Evolutionary conservation across 2,329 filamentous ascomycete species (phyloP), one percentile per base, ranked within the genome.

Genomic region (Fusarium sp.): DNA sequence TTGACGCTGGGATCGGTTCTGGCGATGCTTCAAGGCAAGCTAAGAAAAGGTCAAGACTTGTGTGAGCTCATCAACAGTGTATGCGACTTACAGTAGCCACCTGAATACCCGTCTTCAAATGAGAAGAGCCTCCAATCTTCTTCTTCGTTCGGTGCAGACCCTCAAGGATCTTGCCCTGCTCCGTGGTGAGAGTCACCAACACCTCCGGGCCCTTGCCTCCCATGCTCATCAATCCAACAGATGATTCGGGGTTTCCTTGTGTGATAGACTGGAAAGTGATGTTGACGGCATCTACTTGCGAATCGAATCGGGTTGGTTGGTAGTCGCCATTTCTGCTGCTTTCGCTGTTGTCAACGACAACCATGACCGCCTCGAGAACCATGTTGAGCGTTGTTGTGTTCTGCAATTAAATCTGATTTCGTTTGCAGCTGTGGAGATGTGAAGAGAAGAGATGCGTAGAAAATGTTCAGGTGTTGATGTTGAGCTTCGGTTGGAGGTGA

Each of bases 291-390:
- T 99, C 96, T 75, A 93, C 88, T 87, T 99, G 96, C 75, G 96
- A 94, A 83, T 98, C 94, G 87, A 94, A 99, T 82, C 96, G 90
- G 74, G 94, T 97, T 63, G 96, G 95, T 78, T 93, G 92, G 81
- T 87, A 88, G 81, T 99, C 96, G 79, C 97, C 96, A 83, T 99
- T 99, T 80, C 96, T 91, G 86, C 94, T 97, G 85, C 92, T 94
- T 86, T 99, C 96, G 86, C 94, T 98, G 87, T 98, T 99, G 88
- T 99, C 96, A 78, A 98, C 94, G 87, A 98, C 91, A 82, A 99
- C 93, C 94, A 99, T 98, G 70, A 97, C 97, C 85, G 96, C 97
- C 90, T 99, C 96, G 83, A 99, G 91, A 83, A 91, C 93, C 96
- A 99, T 99, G 79, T 87, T 94, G 90, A 81, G 83, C 81, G 81